Evolutionary conservation across 2,329 filamentous ascomycete genomes (phyloP), one percentile per base, ranked within the genome.

Genomic region (Venturia aucupariae): DNA sequence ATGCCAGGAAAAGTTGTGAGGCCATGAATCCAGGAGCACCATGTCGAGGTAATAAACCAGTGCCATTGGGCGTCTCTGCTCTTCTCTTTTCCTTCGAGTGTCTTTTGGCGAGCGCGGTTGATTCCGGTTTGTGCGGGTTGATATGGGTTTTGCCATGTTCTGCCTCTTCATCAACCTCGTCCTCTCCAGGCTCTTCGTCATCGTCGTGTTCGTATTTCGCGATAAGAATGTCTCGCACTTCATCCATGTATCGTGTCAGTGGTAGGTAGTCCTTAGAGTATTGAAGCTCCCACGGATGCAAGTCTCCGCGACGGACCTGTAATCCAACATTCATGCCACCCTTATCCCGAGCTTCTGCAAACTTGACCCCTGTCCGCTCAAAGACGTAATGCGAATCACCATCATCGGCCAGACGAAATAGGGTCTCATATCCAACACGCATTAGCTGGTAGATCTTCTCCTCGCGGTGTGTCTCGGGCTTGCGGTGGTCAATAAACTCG

Each of bases 191-290:
- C 68, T 70, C 60, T 35, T 66, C 64, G n/a, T 68, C 30, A 70
- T 75, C 46, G 61, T 70, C 66, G 60, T 64, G 67, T 39, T 63
- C 73, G 62, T 74, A 75, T 10, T 77, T 72, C 8, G 83, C 79
- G 6, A 87, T 77, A 30, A 88, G 75, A 13, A 76, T 67, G 38
- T 81, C 79, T 42, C 79, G 76, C 0, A 84, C 86, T n/a, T 78
- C 81, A 65, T 85, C 80, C 38, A 81, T 77, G 72, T 91, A 96
- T 30, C 83, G 76, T 63, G 87, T 83, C 0, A 90, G 79, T 0
- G 92, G 92, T 22, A 95, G 84, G 71, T 95, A 95, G 38, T 89
- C 88, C 64, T 86, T 83, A 55, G 84, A 82, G 75, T 92, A 93
- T 72, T 92, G 88, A 70, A 82, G 87, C 73, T 93, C 90, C 65